Conservation (phyloP, 257 asterid species). For the Paulownia fortunei region DNA sequence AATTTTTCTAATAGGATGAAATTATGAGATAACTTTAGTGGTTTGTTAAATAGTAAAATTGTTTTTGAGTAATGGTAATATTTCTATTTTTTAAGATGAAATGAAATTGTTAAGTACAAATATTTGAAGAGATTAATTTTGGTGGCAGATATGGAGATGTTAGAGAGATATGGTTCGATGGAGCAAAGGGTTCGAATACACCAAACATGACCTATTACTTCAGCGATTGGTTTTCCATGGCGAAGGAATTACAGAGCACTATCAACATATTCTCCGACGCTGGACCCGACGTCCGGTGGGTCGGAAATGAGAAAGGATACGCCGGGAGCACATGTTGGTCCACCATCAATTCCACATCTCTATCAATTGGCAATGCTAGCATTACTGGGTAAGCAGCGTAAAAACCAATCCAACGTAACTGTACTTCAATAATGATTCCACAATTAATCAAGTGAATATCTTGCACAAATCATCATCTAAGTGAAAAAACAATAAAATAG, state of each 20-base stretch:
- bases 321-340: conserved; percentile 94
- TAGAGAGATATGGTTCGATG: conserved; percentile 93
- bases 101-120: not conserved
- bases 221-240: conserved; percentile 88
- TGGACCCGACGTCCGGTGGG: conserved; percentile 93
- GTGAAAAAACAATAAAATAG: not conserved
- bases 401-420: not conserved
- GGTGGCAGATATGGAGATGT: conserved; percentile 71
- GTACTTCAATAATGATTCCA: not conserved
- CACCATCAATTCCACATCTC: conserved; percentile 74
- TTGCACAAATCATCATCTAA: not conserved
- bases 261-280: conserved; percentile 96
- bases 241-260: conserved; percentile 77
- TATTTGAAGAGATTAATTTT: not conserved
- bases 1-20: not conserved
- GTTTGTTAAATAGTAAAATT: no score
- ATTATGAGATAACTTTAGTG: not conserved
- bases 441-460: not conserved
- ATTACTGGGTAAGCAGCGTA: conserved; percentile 47
- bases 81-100: not conserved
- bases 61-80: not conserved
- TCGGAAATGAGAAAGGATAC: conserved; percentile 81
- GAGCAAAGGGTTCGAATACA: conserved; percentile 88
- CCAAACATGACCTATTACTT: conserved; percentile 86
- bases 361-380: conserved; percentile 75